phyloP scores from a whole-genome alignment of 805 yeast species.

The Komagataella pastoris region DNA sequence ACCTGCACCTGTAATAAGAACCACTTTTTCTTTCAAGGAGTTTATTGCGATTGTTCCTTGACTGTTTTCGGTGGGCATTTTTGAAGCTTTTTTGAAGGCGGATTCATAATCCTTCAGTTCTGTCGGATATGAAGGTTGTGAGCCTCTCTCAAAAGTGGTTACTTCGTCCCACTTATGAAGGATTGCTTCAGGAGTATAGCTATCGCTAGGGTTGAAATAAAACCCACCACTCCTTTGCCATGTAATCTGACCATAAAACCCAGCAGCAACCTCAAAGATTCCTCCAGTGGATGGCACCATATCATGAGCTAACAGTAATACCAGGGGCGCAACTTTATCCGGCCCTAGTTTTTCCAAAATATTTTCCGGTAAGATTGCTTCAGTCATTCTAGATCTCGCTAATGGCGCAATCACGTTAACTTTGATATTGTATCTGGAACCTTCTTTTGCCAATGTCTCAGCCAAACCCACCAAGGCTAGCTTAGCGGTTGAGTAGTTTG shows the following conservation, averaged over 20 bases:
- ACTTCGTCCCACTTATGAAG: slow-evolving; percentile 53
- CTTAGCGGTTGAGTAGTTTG: slow-evolving; percentile 91
- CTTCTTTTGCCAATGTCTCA: slow-evolving; percentile 93
- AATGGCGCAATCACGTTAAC: slow-evolving; percentile 88
- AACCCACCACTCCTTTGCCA: slow-evolving; percentile 93
- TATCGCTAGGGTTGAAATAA: slow-evolving; percentile 61
- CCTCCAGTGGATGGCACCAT: slow-evolving; percentile 51
- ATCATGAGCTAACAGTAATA: slow-evolving; percentile 66
- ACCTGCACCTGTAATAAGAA: slow-evolving; percentile 90
- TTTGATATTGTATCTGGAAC: slow-evolving; percentile 67
- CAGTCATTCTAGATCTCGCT: slow-evolving; percentile 95
- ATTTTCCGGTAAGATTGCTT: slow-evolving; percentile 75
- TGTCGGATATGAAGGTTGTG: slow-evolving; percentile 51
- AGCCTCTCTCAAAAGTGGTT: slow-evolving; percentile 43
- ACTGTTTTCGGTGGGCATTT: slow-evolving; percentile 36
- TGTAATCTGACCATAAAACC: slow-evolving; percentile 79
- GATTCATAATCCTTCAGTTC: slow-evolving; percentile 59
- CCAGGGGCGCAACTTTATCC: slow-evolving; percentile 86
- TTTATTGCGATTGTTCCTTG: slow-evolving; percentile 39
- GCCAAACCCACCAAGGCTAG: slow-evolving; percentile 82
- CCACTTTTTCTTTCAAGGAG: slow-evolving; percentile 72
- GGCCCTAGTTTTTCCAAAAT: slow-evolving; percentile 71
- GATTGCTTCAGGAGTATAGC: slow-evolving; percentile 79
- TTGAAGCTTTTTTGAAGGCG: slow-evolving; percentile 37
- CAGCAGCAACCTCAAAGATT: slow-evolving; percentile 89